A percentile compares a stretch with the other conserved stretches of the same genome.
These are phyloP conservation scores for Bryoerythrophyllum caledonicum DNA, from an alignment of 225 moss, liverwort and hornwort species.

Conservation along the genomic window DNA sequence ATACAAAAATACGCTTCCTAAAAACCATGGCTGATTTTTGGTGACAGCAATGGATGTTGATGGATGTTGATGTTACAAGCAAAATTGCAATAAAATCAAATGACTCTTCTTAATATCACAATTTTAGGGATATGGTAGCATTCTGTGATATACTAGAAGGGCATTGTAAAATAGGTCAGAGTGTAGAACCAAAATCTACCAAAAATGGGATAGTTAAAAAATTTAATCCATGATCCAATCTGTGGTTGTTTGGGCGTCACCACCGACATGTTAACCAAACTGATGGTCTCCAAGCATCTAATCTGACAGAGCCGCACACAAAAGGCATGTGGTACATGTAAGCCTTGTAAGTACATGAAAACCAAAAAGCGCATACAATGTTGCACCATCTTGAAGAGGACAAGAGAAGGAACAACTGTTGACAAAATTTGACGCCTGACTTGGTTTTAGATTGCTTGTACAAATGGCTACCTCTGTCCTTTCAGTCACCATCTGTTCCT, in stretches of 20 bases:
- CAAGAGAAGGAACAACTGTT: not conserved
- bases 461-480: not conserved
- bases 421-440: not conserved
- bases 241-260: not conserved
- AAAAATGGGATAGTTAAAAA: too few relatives aligned
- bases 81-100: too few relatives aligned
- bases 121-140: too few relatives aligned
- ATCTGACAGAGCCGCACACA: not conserved
- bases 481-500: slow-evolving; percentile 2
- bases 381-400: not conserved
- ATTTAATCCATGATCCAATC: too few relatives aligned
- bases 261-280: not conserved
- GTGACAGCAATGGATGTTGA: too few relatives aligned
- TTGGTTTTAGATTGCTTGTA: not conserved
- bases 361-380: not conserved
- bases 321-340: not conserved
- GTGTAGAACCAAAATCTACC: too few relatives aligned
- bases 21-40: too few relatives aligned
- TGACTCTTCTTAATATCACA: too few relatives aligned
- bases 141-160: too few relatives aligned
- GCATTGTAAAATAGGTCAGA: too few relatives aligned
- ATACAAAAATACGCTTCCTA: too few relatives aligned
- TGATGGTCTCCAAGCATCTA: not conserved
- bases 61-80: too few relatives aligned
- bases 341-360: not conserved